Evolutionary conservation across 441 rosid species (phyloP), one percentile per base, ranked within the genome.

Genomic region (Populus hybrid): DNA sequence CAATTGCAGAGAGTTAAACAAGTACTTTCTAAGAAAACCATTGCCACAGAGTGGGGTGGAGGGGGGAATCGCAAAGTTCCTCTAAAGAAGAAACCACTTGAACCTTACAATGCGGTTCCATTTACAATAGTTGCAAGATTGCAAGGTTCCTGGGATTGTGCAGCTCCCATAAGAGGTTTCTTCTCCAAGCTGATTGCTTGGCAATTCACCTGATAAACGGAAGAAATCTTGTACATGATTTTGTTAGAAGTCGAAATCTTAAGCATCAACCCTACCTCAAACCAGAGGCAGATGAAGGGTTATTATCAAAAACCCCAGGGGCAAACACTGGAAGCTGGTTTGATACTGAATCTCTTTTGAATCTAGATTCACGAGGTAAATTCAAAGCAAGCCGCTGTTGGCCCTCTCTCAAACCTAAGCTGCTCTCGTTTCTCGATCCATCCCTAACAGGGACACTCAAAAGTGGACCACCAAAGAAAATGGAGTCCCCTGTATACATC

Each of bases 301-400:
- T 85, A 20, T 82, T 83, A 69, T 88, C 89, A 80, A 84, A 82
- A 77, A 88, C 97, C 77, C 88, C 88, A 24, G 97, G 99, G 74
- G 85, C 90, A 82, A 95, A 93, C 73, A 93, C 98, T 10, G 97
- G 99, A 53, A 93, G 94, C 82, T 92, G 99, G 68, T 90, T 88
- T 14, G 97, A 94, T 70, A 85, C 85, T 10, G 91, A 87, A 81
- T 93, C 94, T 82, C 99, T 90, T 83, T 90, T 88, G 93, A 83
- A 87, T 87, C 89, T 88, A 77, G 86, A 86, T 68, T 82, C 81
- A 57, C 66, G 86, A 74, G 21, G 90, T 61, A 69, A 82, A 83
- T 89, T 87, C 64, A 87, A 83, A 21, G 79, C 83, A 74, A 83
- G 16, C 77, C 74, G 66, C 74, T 84, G 91, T 26, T 89, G 92